Evolutionary conservation across 768 basidiomycete genomes (phyloP), one percentile per base, ranked within the genome.

Genomic region (Leucocoprinus birnbaumii): DNA sequence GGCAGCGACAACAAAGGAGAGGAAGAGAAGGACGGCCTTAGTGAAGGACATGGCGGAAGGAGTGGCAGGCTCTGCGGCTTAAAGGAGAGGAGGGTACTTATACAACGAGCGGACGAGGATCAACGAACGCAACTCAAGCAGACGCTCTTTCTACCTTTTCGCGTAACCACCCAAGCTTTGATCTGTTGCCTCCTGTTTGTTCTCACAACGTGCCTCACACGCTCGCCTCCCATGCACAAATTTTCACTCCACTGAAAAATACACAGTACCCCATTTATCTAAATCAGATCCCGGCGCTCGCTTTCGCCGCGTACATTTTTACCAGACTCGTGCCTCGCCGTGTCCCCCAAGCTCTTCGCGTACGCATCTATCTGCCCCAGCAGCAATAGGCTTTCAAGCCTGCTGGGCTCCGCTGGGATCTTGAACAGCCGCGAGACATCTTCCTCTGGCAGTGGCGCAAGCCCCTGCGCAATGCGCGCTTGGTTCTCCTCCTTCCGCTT

Each of bases 401-500:
- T 82, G 67, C 84, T 93, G 21, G 94, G 94, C 65, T 96, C 94
- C 19, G 84, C 74, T 6, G 93, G 90, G 35, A 94, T 89, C 73
- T 89, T 93, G 78, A 93, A 94, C 66, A 94, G 65, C 58, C 93
- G 79, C 63, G 82, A 78, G 31, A 92, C 82, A 63, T 93, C 89
- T 66, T 96, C 90, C 68, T 93, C 89, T 1, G 94, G 94, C 25
- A 95, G 75, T 59, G 94, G 91, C 22, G 83, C 82, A 48, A 95
- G 73, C 11, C 94, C 94, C 64, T 94, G 91, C 37, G 84, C 86
- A 58, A 88, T 78, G 42, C 94, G 82, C 49, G 74, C 74, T 35
- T 79, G 80, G 64, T 91, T 96, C 72, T 97, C 94, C 67, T 96
- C 94, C 66, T 87, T 91, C 53, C 93, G 84, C 71, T 94, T 94